Percentiles rank a stretch among this genome's conserved stretches.
phyloP scores from a whole-genome alignment of 2,329 filamentous ascomycete genomes.

The Emergomyces pasteurianus region DNA sequence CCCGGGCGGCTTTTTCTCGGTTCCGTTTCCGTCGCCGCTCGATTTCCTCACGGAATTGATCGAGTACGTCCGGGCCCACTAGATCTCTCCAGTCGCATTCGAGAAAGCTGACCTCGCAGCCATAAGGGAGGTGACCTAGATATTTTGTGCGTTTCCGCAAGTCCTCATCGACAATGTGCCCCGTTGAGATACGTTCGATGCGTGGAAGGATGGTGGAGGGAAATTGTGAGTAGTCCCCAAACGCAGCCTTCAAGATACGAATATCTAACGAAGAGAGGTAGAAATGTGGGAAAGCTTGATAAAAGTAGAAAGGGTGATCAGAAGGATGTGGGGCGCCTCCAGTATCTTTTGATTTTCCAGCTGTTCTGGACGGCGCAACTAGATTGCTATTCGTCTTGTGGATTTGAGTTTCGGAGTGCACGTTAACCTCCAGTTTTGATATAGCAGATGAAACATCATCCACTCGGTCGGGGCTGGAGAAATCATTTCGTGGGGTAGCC shows the following conservation, averaged over 20 bases:
- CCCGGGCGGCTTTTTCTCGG: slow-evolving; percentile 68
- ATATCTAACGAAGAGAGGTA: slow-evolving; percentile 88
- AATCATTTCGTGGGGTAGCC: not conserved
- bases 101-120: slow-evolving; percentile 82
- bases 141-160: slow-evolving; percentile 78
- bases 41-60: slow-evolving; percentile 63
- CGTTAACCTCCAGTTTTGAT: slow-evolving; percentile 6
- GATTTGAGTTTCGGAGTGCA: not conserved
- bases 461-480: slow-evolving; percentile 4
- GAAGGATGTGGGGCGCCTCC: slow-evolving; percentile 32
- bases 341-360: slow-evolving; percentile 17
- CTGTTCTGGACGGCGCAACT: slow-evolving; percentile 3
- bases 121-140: slow-evolving; percentile 70
- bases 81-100: slow-evolving; percentile 95
- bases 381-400: not conserved
- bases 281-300: slow-evolving; percentile 74
- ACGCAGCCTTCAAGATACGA: slow-evolving; percentile 79
- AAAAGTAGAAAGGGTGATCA: slow-evolving; percentile 64
- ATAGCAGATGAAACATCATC: slow-evolving; percentile 5
- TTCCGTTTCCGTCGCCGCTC: slow-evolving; percentile 65
- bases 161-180: slow-evolving; percentile 76
- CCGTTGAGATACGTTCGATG: slow-evolving; percentile 79
- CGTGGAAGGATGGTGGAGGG: slow-evolving; percentile 76
- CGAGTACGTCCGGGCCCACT: slow-evolving; percentile 62
- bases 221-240: slow-evolving; percentile 69